These are phyloP conservation scores for Cystoisospora suis DNA, from an alignment of 169 alveolate species.

Conservation along the genomic window DNA sequence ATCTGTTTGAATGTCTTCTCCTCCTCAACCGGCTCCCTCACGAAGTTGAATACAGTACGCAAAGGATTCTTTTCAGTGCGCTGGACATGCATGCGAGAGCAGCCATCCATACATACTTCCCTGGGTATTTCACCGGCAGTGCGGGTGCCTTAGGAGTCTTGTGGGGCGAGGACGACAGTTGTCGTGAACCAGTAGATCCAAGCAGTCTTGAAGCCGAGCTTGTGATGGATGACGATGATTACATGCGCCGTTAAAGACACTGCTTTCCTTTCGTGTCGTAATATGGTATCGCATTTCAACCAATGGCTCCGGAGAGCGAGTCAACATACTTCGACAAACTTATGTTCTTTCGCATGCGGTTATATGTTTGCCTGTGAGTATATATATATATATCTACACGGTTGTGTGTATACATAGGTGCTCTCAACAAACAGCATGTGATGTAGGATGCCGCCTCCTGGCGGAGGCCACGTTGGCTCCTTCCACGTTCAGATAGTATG, in stretches of 20 bases:
- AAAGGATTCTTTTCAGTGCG: slow-evolving; percentile 54
- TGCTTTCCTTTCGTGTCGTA: no score
- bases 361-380: not conserved
- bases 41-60: not conserved
- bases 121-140: not conserved
- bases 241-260: no score
- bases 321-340: no score
- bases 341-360: not conserved
- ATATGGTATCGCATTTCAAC: no score
- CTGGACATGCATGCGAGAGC: slow-evolving; percentile 63
- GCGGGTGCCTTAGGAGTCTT: not conserved
- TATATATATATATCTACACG: not conserved
- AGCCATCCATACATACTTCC: slow-evolving; percentile 41
- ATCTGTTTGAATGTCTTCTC: slow-evolving; percentile 40
- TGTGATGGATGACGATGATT: not conserved
- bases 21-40: slow-evolving; percentile 46
- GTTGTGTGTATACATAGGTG: not conserved
- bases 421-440: not conserved
- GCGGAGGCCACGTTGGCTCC: no score
- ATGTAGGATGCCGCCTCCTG: no score
- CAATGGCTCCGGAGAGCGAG: no score
- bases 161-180: not conserved
- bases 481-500: no score
- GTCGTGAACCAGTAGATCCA: not conserved
- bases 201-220: not conserved